These are phyloP conservation scores for Giardia duodenalis DNA, from an alignment of 208 protist genomes.

Conservation along the genomic window DNA sequence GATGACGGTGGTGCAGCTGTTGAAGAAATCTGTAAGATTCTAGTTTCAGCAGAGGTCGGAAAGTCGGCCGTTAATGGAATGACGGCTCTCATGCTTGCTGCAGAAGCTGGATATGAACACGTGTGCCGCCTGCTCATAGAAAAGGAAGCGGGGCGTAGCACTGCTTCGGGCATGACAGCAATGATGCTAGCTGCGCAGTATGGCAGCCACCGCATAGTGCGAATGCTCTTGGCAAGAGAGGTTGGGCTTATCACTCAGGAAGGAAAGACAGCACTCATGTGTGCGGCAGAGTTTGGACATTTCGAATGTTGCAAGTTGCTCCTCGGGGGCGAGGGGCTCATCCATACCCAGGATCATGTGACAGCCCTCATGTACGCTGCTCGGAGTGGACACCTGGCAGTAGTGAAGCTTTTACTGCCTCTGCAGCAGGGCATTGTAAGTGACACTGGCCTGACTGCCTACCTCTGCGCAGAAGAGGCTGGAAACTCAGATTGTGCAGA, in stretches of 20 bases:
- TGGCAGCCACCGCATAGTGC: not conserved
- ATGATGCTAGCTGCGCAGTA: not conserved
- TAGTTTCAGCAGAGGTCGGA: not conserved
- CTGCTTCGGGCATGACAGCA: not conserved
- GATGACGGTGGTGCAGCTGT: too few species aligned
- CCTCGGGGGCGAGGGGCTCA: not conserved
- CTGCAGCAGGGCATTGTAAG: not conserved
- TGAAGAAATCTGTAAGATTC: not conserved
- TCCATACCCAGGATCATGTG: not conserved
- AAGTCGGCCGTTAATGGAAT: not conserved
- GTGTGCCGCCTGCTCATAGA: not conserved
- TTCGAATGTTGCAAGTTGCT: not conserved
- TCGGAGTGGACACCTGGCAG: not conserved
- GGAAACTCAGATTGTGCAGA: not conserved
- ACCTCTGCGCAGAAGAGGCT: not conserved
- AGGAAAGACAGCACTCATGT: not conserved
- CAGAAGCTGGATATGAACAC: not conserved
- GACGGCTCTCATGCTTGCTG: not conserved
- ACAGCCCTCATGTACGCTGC: not conserved
- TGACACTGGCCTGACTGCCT: not conserved
- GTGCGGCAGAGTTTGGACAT: not conserved
- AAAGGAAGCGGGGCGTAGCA: not conserved
- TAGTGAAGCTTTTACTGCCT: not conserved
- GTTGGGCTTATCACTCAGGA: not conserved
- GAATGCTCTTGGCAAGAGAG: not conserved